Base-by-base conservation (phyloP, 768 basidiomycete species). In the Dioszegia crocea region DNA sequence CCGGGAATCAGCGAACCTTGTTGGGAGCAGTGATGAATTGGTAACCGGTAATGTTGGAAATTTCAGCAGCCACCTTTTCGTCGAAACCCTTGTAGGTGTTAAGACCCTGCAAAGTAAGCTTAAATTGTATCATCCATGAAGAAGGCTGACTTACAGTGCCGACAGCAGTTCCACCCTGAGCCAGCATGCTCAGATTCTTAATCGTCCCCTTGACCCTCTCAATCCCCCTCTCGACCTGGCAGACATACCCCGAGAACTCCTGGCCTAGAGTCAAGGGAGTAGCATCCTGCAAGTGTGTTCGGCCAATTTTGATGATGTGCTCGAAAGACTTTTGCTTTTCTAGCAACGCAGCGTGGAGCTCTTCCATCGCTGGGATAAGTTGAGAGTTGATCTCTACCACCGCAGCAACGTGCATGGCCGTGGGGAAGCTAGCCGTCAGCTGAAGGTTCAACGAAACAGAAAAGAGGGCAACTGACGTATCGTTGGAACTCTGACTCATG, bases 81-180 rank as follows among this genome's bases (percentile, higher is more conserved):
- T 98, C 96, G 71, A 98, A 99, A 31, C 96, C 96, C 78, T 85
- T 89, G 79, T 84, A 91, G 56, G 96, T 98, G 82, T 99, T 99
- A 65, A 99, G 79, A 50, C 96, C 96, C 92, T 94, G 68, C 12
- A 4, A 5, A 14, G 43, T 24, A 38, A 49, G 24, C 36, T 16
- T 41, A 10, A 4, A 9, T 27, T 17, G 14, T n/a, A 1, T 11
- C n/a, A 23, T 40, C 40, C 11, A 23, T 14, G 8, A 31, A 26
- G 31, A 46, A 29, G 16, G 23, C 11, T 33, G 33, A 79, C 88
- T 77, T 67, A 91, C 92, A 57, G 96, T 99, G 63, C 96, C 96
- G 53, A 99, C 96, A 46, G 96, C 96, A 38, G 96, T 99, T 47
- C 96, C 96, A 67, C 96, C 96, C 78, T 99, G 96, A 39, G 96